Evolutionary conservation across 179 eudicot species (phyloP), one percentile per base, ranked within the genome.

Genomic region (Sideroxylon spinosum): DNA sequence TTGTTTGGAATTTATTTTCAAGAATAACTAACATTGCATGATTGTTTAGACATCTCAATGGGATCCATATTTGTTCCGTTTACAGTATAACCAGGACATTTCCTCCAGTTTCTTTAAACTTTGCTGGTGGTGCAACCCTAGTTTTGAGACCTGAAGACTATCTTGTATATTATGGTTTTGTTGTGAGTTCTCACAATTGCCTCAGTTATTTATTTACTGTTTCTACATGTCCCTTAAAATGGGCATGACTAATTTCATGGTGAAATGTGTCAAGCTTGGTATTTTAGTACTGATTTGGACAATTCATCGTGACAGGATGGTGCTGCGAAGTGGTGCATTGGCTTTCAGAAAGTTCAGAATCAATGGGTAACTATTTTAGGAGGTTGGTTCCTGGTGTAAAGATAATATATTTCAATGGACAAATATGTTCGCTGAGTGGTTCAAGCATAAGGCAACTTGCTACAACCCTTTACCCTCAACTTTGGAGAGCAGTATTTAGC

Each of bases 121-220:
- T 95, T 77, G 93, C 92, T 71, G 97, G 93, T 22, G 95, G 93
- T 64, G 97, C 98, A 29, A 85, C 92, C 71, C 85, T 95, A 93
- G 77, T 86, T 79, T 85, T 95, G 23, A 92, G 80, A 82, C 99
- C 99, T 66, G 85, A 83, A 70, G 92, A 91, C 88, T 95, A 95
- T 81, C 85, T 95, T 63, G 79, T 93, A 52, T 85, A 89, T 82
- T 82, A 82, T 84, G 90, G 89, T 75, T 90, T 89, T 68, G 53
- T 74, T 32, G 77, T 63, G 70, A 75, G 78, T 75, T 75, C 70
- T 63, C 26, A 63, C 16, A 52, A 26, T 71, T 17, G 22, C 75
- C 22, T 52, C 20, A 19, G 22, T 53, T 49, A 17, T 53, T 17
- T 52, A 52, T 25, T 53, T 70, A 7, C 59, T 52, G 6, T 7